A percentile compares a stretch with the other conserved stretches of the same genome.
phyloP scores from a whole-genome alignment of 805 yeast species.

The Candida maris region DNA sequence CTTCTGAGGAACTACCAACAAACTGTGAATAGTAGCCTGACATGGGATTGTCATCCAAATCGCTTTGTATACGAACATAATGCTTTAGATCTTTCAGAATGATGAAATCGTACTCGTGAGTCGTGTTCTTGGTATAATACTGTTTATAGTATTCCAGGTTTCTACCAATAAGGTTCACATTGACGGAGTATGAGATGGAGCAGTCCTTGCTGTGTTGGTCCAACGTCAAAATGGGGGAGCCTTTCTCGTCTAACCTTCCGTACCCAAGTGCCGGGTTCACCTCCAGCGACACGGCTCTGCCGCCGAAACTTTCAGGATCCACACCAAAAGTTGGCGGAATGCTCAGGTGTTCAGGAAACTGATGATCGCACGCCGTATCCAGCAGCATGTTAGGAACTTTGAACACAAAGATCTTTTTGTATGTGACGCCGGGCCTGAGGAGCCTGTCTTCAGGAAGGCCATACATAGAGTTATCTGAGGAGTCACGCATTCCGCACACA shows the following conservation, averaged over 20 bases:
- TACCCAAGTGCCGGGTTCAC: constrained; percentile 46
- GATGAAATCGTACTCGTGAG: constrained; percentile 24
- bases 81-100: constrained; percentile 18
- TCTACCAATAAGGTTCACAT: constrained; percentile 52
- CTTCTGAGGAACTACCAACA: constrained; percentile 8
- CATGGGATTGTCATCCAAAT: neutral
- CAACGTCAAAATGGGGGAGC: constrained; percentile 49
- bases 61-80: constrained; percentile 14
- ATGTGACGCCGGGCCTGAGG: constrained; percentile 42
- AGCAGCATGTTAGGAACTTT: constrained; percentile 50
- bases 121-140: constrained; percentile 15
- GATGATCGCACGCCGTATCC: constrained; percentile 49
- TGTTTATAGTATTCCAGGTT: constrained; percentile 27
- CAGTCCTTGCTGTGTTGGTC: constrained; percentile 41
- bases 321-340: constrained; percentile 42
- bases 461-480: constrained; percentile 24
- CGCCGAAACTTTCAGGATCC: constrained; percentile 25
- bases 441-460: constrained; percentile 45
- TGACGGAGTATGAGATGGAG: constrained; percentile 49
- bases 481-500: constrained; percentile 15
- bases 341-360: constrained; percentile 30
- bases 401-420: constrained; percentile 57
- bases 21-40: constrained; percentile 10
- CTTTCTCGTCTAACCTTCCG: constrained; percentile 47
- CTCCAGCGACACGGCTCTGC: constrained; percentile 23